Conservation (phyloP, 1,284 basidiomycete species). For the Ceratobasidium papillatum region DNA sequence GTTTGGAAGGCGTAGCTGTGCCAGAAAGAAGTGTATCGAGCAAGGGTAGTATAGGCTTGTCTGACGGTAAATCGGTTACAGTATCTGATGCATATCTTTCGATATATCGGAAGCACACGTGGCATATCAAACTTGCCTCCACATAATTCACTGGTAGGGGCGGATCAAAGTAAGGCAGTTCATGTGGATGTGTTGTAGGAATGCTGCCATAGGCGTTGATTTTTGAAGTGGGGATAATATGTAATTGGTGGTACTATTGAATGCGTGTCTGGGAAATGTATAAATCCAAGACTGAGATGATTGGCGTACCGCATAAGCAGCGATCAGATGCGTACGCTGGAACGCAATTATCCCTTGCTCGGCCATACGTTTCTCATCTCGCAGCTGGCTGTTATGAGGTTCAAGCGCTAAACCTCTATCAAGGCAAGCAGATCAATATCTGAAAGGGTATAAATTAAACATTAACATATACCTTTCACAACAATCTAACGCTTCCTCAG, state of each 20-base stretch:
- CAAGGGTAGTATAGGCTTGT: not conserved
- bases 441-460: not conserved
- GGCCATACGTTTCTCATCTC: not conserved
- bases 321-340: not conserved
- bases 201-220: not conserved
- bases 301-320: not conserved
- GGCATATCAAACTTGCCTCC: not conserved
- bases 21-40: not conserved
- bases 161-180: constrained; percentile 10
- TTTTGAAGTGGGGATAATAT: not conserved
- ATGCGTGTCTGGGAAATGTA: not conserved
- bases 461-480: not conserved
- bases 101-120: not conserved
- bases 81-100: not conserved
- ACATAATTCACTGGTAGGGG: not conserved
- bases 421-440: not conserved
- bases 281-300: not conserved
- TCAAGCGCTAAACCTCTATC: not conserved
- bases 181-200: not conserved
- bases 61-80: not conserved
- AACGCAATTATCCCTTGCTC: not conserved
- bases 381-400: not conserved
- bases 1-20: not conserved
- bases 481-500: constrained; percentile 12
- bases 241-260: not conserved